These are phyloP conservation scores for Raphidocelis subcapitata DNA, from an alignment of 139 green algal species.

Conservation along the genomic window DNA sequence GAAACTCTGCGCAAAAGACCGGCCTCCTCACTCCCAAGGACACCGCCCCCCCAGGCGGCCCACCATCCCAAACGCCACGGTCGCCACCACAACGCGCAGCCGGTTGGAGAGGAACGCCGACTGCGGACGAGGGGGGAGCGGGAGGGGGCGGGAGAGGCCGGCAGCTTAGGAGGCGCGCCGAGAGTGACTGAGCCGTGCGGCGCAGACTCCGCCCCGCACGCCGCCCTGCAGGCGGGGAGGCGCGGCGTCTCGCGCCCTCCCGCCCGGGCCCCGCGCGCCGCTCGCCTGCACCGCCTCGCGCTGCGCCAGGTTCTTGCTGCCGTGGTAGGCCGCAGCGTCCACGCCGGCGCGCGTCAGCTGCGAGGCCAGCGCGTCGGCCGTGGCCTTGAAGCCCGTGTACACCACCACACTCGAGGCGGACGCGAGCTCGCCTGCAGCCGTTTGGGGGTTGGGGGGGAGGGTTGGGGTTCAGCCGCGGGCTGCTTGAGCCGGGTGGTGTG, in stretches of 20 bases:
- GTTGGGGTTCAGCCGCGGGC: too few relatives aligned
- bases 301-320: constrained; percentile 40
- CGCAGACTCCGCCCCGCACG: background rate
- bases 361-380: constrained; percentile 61
- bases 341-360: constrained; percentile 56
- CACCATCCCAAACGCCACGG: constrained; percentile 82
- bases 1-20: too few relatives aligned
- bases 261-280: background rate
- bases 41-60: background rate
- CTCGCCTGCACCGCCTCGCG: constrained; percentile 26
- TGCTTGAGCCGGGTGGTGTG: too few relatives aligned
- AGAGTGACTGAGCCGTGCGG: too few relatives aligned
- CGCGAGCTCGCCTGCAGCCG: constrained; percentile 33
- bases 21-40: too few relatives aligned
- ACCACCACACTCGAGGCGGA: constrained; percentile 59
- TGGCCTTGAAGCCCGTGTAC: constrained; percentile 59
- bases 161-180: too few relatives aligned
- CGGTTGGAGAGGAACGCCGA: constrained; percentile 51
- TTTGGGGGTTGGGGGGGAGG: too few relatives aligned
- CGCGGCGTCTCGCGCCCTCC: background rate
- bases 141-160: too few relatives aligned
- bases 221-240: too few relatives aligned
- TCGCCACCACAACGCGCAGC: constrained; percentile 68
- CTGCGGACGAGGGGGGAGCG: constrained; percentile 15
- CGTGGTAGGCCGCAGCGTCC: constrained; percentile 70